These are phyloP conservation scores for Brasilioporus rufonigricans DNA, from an alignment of 768 basidiomycete genomes.

Conservation along the genomic window DNA sequence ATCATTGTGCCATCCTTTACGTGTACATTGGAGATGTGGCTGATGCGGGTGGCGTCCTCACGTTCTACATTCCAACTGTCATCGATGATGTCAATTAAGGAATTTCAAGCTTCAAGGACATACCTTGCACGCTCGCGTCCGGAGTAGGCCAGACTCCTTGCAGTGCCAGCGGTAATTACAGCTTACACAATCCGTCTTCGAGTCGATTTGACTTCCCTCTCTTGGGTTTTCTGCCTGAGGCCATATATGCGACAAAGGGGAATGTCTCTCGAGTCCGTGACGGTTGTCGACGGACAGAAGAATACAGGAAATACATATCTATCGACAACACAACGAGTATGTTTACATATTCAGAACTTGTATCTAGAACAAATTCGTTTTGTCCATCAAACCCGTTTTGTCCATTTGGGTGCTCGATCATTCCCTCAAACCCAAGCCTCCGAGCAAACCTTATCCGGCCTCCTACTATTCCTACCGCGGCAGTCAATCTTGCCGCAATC, in stretches of 20 bases:
- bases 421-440: constrained; percentile 45
- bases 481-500: constrained; percentile 83
- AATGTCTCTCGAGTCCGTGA: too few relatives aligned
- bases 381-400: not conserved
- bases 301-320: constrained; percentile 7
- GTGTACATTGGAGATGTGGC: constrained; percentile 83
- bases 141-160: not conserved
- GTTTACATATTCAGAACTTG: constrained; percentile 11
- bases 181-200: not conserved
- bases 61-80: constrained; percentile 83
- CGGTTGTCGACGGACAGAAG: not conserved
- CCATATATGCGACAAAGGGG: too few relatives aligned
- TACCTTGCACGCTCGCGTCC: not conserved
- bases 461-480: constrained; percentile 71
- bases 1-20: constrained; percentile 83
- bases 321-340: not conserved
- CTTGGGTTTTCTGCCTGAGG: too few relatives aligned
- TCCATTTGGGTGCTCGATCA: not conserved
- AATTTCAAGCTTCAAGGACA: not conserved
- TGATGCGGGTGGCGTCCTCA: constrained; percentile 80
- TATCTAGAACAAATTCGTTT: not conserved
- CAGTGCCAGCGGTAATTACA: not conserved
- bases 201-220: not conserved
- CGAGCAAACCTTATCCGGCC: constrained; percentile 71
- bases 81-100: constrained; percentile 49